Evolutionary conservation across 768 basidiomycete species (phyloP), one percentile per base, ranked within the genome.

Genomic region (Gelatoporia subvermispora): DNA sequence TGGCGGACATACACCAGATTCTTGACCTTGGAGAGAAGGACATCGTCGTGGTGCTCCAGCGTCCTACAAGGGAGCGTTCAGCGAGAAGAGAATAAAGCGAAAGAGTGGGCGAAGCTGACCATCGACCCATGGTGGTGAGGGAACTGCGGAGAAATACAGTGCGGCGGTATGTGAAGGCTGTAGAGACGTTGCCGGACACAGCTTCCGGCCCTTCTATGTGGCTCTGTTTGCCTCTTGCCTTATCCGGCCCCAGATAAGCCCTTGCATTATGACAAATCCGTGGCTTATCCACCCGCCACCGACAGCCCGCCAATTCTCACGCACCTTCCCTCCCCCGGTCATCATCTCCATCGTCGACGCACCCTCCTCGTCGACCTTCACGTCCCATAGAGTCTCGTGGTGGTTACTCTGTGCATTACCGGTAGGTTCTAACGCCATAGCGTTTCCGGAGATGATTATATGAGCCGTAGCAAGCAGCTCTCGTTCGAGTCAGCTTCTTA

Each of bases 21-120:
- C 68, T 83, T 87, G 56, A 91, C 74, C 78, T 90, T 91, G 51
- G 78, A 71, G 55, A 77, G 75, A 9, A 91, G 69, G 31, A 89
- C 80, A 60, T 85, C 79, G 68, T 91, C 88, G 51, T 79, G 75
- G 59, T 84, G 79, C 62, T 81, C 79, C 36, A 78, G 67, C 16
- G 84, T 85, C 88, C 88, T 90, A 60, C 47, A 38, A 22, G 20
- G 39, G 28, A 49, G 41, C 9, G 21, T 45, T 28, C 48, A 21
- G 46, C 50, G 54, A 53, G 54, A 45, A 47, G 40, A 36, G 37
- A 49, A 48, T 42, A 35, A 41, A 36, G 36, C 36, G 49, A 41
- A 10, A n/a, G 45, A 10, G 48, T 44, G 39, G 42, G 48, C 24
- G 25, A 17, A 43, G 63, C 72, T 55, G 55, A 85, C 85, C 84